A percentile compares a stretch with the other conserved stretches of the same genome.
These are phyloP conservation scores for Smittium culicis DNA, from an alignment of 371 early-diverging fungal genomes.

Conservation along the genomic window DNA sequence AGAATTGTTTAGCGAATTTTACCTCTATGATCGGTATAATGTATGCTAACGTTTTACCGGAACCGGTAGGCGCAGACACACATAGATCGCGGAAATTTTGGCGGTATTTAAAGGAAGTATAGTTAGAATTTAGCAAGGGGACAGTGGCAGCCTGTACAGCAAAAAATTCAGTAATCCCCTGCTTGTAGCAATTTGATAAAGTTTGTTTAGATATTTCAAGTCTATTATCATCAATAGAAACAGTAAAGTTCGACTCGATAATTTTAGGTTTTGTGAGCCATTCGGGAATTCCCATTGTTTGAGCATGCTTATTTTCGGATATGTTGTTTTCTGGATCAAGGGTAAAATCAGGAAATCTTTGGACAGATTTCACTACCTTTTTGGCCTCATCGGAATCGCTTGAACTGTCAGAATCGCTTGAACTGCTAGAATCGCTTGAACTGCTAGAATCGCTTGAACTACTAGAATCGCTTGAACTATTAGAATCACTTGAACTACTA, in stretches of 20 bases:
- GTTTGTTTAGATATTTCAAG: slow-evolving; percentile 41
- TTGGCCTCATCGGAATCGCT: not conserved
- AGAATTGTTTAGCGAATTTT: not conserved
- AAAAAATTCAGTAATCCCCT: slow-evolving; percentile 60
- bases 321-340: slow-evolving; percentile 14
- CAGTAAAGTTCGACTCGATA: slow-evolving; percentile 43
- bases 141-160: slow-evolving; percentile 84
- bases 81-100: slow-evolving; percentile 53
- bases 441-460: not conserved
- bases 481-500: not conserved
- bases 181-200: slow-evolving; percentile 43
- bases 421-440: not conserved
- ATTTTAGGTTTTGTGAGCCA: slow-evolving; percentile 71
- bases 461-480: not conserved
- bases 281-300: slow-evolving; percentile 59
- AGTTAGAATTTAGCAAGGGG: slow-evolving; percentile 49
- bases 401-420: not conserved
- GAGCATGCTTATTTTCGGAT: slow-evolving; percentile 12
- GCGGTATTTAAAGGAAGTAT: slow-evolving; percentile 22
- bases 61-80: slow-evolving; percentile 89
- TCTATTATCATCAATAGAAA: slow-evolving; percentile 28
- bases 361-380: not conserved
- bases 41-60: slow-evolving; percentile 96
- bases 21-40: slow-evolving; percentile 77
- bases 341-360: slow-evolving; percentile 30